Conservation (phyloP, 2,329 filamentous ascomycete species). For the Claviceps pazoutovae region DNA sequence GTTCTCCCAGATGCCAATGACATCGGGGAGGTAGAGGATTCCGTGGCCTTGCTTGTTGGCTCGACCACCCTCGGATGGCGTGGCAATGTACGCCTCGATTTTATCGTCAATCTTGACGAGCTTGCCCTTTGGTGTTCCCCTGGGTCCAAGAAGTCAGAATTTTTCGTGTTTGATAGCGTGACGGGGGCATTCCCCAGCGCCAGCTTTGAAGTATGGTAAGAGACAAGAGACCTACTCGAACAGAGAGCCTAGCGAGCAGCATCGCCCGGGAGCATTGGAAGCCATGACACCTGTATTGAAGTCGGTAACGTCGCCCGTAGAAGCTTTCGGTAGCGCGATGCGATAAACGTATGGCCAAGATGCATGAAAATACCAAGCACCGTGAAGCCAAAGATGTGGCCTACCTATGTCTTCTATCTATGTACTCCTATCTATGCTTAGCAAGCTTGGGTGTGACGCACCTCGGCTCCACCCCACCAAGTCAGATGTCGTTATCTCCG, state of each 20-base stretch:
- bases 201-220: background rate
- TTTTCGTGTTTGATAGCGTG: background rate
- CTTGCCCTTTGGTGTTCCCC: conserved; percentile 34
- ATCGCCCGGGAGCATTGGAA: conserved; percentile 36
- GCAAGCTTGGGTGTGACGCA: background rate
- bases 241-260: conserved; percentile 38
- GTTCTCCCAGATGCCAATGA: conserved; percentile 26
- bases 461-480: background rate
- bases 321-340: background rate
- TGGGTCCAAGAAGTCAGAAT: conserved; percentile 11
- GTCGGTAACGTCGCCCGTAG: background rate
- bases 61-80: conserved; percentile 21
- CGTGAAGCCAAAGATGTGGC: no score
- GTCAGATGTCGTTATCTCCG: no score
- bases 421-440: no score
- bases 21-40: conserved; percentile 24
- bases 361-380: no score
- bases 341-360: no score
- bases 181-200: no score
- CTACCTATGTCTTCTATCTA: no score
- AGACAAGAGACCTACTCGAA: conserved; percentile 31
- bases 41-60: conserved; percentile 15
- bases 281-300: conserved; percentile 27
- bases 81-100: conserved; percentile 38
- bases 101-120: conserved; percentile 26